These are phyloP conservation scores for Williopsis jadinii DNA, from an alignment of 1,139 yeast genomes.

Conservation along the genomic window DNA sequence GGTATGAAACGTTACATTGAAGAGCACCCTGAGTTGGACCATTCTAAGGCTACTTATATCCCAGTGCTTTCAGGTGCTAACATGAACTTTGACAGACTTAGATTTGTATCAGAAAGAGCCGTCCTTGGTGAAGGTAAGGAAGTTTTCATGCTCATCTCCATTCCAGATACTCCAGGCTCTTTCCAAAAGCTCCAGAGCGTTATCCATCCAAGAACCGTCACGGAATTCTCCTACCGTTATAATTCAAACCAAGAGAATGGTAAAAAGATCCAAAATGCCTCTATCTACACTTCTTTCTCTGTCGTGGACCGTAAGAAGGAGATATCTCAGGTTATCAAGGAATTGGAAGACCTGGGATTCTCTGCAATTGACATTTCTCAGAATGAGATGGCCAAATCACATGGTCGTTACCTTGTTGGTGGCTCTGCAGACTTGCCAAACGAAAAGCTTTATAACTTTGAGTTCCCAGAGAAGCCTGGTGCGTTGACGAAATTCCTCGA, in stretches of 20 bases:
- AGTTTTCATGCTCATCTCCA: slow-evolving; percentile 81
- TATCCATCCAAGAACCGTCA: slow-evolving; percentile 79
- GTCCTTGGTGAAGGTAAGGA: slow-evolving; percentile 97
- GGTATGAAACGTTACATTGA: slow-evolving; percentile 81
- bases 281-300: slow-evolving; percentile 80
- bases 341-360: slow-evolving; percentile 43
- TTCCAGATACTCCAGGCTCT: slow-evolving; percentile 91
- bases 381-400: slow-evolving; percentile 91
- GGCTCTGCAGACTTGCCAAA: slow-evolving; percentile 65
- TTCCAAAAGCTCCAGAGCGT: slow-evolving; percentile 68
- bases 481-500: slow-evolving; percentile 77
- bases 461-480: slow-evolving; percentile 96
- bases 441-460: slow-evolving; percentile 78
- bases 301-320: slow-evolving; percentile 67
- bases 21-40: slow-evolving; percentile 61
- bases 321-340: slow-evolving; percentile 36
- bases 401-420: slow-evolving; percentile 93
- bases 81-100: slow-evolving; percentile 92
- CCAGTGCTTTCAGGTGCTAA: slow-evolving; percentile 94
- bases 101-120: slow-evolving; percentile 98
- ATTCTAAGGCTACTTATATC: slow-evolving; percentile 65
- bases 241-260: slow-evolving; percentile 28
- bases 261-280: slow-evolving; percentile 42
- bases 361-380: slow-evolving; percentile 80
- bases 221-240: slow-evolving; percentile 89